phyloP scores from a whole-genome alignment of 495 filamentous ascomycete genomes.

The Penicillium argentinense region DNA sequence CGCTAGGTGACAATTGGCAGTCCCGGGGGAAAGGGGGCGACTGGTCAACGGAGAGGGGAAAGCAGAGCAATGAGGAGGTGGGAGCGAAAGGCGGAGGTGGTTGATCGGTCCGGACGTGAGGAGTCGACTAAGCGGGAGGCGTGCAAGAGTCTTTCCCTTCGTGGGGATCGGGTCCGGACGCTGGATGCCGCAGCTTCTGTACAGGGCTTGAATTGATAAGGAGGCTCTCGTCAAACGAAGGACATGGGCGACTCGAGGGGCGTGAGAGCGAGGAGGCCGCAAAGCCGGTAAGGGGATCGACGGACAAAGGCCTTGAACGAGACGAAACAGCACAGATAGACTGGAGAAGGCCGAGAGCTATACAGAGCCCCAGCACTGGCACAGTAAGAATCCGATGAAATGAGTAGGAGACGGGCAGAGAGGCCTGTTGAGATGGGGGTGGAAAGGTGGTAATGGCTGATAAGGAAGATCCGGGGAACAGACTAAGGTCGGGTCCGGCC shows the following conservation, averaged over 20 bases:
- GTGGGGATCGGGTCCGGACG: too few relatives aligned
- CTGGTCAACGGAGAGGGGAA: constrained; percentile 9
- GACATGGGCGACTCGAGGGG: neutral
- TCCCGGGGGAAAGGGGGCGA: constrained; percentile 4
- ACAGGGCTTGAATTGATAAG: neutral
- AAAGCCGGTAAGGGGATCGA: constrained; percentile 3
- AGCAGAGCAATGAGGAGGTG: neutral
- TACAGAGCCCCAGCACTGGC: neutral
- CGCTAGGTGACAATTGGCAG: constrained; percentile 18
- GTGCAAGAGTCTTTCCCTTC: constrained; percentile 20
- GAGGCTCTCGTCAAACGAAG: neutral
- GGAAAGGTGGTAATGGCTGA: too few relatives aligned
- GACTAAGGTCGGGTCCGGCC: neutral
- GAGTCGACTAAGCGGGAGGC: constrained; percentile 24
- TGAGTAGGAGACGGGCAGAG: neutral
- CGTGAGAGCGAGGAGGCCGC: neutral
- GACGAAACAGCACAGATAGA: too few relatives aligned
- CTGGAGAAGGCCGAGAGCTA: too few relatives aligned
- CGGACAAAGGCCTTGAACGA: neutral
- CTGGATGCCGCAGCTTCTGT: neutral
- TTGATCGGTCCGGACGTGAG: constrained; percentile 30
- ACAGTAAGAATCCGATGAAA: constrained; percentile 1
- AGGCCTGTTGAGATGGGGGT: too few relatives aligned
- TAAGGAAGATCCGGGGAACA: constrained; percentile 23
- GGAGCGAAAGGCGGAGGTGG: constrained; percentile 2